Conservation (phyloP, 2,329 filamentous ascomycete genomes). For the Diaporthe capsici region DNA sequence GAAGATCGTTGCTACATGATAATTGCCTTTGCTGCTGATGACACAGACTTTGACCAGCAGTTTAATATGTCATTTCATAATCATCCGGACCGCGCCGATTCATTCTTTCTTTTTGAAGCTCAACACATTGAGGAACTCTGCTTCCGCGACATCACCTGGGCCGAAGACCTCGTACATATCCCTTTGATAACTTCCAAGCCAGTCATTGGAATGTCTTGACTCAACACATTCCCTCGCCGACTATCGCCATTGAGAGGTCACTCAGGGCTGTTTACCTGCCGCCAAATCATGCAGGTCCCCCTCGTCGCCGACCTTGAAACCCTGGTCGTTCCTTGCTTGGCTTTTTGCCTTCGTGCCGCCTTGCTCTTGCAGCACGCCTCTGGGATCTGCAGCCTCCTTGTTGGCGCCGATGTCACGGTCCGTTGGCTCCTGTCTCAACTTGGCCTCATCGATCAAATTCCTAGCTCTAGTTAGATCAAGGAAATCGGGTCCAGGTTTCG, state of each 20-base stretch:
- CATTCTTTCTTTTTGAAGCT: not conserved
- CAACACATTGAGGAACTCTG: not conserved
- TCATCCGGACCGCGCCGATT: not conserved
- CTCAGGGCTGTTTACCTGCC: slow-evolving; percentile 17
- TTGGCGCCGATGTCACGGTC: slow-evolving; percentile 33
- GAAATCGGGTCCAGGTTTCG: no score
- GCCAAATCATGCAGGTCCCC: slow-evolving; percentile 23
- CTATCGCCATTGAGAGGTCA: not conserved
- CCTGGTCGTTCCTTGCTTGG: not conserved
- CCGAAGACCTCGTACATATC: not conserved
- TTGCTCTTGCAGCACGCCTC: not conserved
- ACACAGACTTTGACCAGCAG: no score
- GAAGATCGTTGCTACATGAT: not conserved
- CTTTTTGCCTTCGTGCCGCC: slow-evolving; percentile 6
- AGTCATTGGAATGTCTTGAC: not conserved
- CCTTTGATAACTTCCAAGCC: not conserved
- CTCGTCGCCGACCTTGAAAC: slow-evolving; percentile 20
- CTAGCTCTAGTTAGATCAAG: not conserved
- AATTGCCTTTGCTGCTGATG: no score
- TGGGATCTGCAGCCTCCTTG: slow-evolving; percentile 17
- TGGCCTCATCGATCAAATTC: slow-evolving; percentile 32
- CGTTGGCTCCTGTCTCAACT: slow-evolving; percentile 30
- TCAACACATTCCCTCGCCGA: not conserved
- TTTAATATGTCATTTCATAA: not conserved
- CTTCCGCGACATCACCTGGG: not conserved